These are phyloP conservation scores for Euptelea pleiosperma DNA, from an alignment of 164 flowering plant genomes.

Conservation along the genomic window DNA sequence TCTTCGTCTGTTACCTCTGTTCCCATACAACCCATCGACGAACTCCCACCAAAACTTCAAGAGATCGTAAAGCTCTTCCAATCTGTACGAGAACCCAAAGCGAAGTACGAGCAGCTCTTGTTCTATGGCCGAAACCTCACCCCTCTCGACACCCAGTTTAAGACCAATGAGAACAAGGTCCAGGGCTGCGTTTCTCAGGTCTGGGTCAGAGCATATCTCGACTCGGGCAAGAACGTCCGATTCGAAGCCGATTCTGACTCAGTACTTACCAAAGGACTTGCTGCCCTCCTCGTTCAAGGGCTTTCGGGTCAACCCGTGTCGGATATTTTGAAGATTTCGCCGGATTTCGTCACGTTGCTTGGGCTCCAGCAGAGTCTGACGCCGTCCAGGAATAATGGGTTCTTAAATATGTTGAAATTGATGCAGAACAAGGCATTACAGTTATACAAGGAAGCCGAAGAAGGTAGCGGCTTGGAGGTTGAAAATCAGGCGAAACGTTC, in stretches of 20 bases:
- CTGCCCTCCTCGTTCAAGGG: slow-evolving; percentile 86
- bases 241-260: slow-evolving; percentile 96
- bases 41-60: slow-evolving; percentile 83
- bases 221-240: slow-evolving; percentile 48
- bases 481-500: background rate
- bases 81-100: slow-evolving; percentile 62
- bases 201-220: slow-evolving; percentile 88
- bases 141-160: slow-evolving; percentile 56
- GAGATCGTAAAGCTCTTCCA: slow-evolving; percentile 80
- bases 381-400: slow-evolving; percentile 93
- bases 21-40: slow-evolving; percentile 48
- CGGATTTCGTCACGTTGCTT: slow-evolving; percentile 68
- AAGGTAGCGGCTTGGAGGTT: slow-evolving; percentile 4
- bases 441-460: slow-evolving; percentile 42
- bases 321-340: slow-evolving; percentile 66
- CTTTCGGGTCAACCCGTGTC: slow-evolving; percentile 66
- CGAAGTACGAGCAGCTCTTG: slow-evolving; percentile 83
- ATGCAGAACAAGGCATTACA: slow-evolving; percentile 86
- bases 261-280: slow-evolving; percentile 84
- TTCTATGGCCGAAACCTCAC: slow-evolving; percentile 63
- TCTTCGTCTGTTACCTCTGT: slow-evolving; percentile 13
- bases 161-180: slow-evolving; percentile 75
- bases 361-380: slow-evolving; percentile 90
- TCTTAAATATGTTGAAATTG: slow-evolving; percentile 81
- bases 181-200: slow-evolving; percentile 97